Conservation (phyloP, 495 filamentous ascomycete genomes). For the Annulohypoxylon bovei region DNA sequence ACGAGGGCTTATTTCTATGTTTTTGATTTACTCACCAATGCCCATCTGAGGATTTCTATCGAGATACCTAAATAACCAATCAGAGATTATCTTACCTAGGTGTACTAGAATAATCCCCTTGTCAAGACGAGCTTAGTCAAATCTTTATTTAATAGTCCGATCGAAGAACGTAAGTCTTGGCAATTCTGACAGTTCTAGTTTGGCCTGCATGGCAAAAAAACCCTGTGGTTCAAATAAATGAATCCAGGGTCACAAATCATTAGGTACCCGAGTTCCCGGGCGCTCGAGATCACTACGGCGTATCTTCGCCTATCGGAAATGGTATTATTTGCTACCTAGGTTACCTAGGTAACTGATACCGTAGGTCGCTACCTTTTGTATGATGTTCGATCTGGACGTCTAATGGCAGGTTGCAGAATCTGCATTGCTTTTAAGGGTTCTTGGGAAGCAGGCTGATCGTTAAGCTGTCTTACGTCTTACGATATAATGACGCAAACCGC, state of each 20-base stretch:
- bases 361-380: neutral
- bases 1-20: neutral
- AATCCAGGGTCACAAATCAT: constrained; percentile 20
- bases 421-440: neutral
- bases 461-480: constrained; percentile 1
- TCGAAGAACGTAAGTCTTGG: constrained; percentile 32
- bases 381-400: neutral
- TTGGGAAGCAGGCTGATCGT: neutral
- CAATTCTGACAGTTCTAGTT: constrained; percentile 7
- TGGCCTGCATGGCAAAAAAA: constrained; percentile 25
- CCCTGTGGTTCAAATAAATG: constrained; percentile 20
- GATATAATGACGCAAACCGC: constrained; percentile 29
- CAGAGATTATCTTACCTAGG: constrained; percentile 33
- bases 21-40: neutral
- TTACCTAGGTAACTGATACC: too few relatives aligned
- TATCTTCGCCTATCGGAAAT: constrained; percentile 19
- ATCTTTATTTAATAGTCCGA: constrained; percentile 15
- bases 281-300: constrained; percentile 10
- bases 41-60: neutral
- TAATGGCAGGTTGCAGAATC: constrained; percentile 7
- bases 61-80: constrained; percentile 8
- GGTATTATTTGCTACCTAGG: constrained; percentile 8
- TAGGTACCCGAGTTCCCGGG: constrained; percentile 41
- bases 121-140: constrained; percentile 14
- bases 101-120: constrained; percentile 15